These are phyloP conservation scores for Scalesia atractyloides DNA, from an alignment of 129 eudicot species.

Conservation along the genomic window DNA sequence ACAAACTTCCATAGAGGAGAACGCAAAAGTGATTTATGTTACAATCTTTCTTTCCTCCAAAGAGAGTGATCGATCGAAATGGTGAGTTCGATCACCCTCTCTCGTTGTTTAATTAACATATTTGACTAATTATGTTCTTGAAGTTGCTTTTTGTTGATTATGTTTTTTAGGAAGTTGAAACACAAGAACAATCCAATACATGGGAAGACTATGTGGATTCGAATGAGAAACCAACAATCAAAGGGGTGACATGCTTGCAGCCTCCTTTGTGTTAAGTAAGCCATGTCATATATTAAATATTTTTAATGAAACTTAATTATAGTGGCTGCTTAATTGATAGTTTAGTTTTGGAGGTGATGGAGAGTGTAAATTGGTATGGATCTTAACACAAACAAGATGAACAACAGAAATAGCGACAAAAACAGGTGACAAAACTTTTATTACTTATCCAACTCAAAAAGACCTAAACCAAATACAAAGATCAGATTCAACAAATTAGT, in stretches of 20 bases:
- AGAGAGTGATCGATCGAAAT: constrained; percentile 27
- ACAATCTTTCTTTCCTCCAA: constrained; percentile 18
- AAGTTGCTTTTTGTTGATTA: not conserved
- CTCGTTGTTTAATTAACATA: not conserved
- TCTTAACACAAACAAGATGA: too few species aligned
- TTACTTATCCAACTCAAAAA: too few species aligned
- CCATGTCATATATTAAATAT: not conserved
- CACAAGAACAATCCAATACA: constrained; percentile 32
- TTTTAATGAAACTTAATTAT: not conserved
- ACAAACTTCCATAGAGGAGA: not conserved
- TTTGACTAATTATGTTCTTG: not conserved
- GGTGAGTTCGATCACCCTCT: constrained; percentile 31
- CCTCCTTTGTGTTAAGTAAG: constrained; percentile 79
- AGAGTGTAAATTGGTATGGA: too few species aligned
- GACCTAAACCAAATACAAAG: too few species aligned
- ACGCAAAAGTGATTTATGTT: constrained; percentile 5
- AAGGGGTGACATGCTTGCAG: constrained; percentile 87
- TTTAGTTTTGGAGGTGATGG: constrained; percentile 81
- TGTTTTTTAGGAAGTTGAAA: constrained; percentile 51
- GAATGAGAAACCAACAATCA: constrained; percentile 62
- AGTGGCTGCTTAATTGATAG: not conserved
- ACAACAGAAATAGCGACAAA: too few species aligned
- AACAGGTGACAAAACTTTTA: too few species aligned
- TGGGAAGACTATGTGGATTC: constrained; percentile 94
- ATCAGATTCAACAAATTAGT: too few species aligned